Conservation (phyloP, 257 asterid species). For the Solanum sparsipilum region DNA sequence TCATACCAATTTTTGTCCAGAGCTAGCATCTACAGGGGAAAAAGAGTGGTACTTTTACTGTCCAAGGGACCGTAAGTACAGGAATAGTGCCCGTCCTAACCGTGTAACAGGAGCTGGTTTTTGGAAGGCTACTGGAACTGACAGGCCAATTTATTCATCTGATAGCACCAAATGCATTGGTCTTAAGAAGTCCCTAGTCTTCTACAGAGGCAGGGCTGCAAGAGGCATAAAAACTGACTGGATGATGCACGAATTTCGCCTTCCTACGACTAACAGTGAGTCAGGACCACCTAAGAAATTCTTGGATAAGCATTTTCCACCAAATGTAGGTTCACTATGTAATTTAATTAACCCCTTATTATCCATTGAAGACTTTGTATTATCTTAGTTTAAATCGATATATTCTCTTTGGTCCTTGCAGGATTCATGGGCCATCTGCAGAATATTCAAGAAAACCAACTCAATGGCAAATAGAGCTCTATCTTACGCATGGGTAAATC, state of each 20-base stretch:
- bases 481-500: slow-evolving; percentile 52
- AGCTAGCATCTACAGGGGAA: slow-evolving; percentile 66
- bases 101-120: slow-evolving; percentile 90
- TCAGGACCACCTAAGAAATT: slow-evolving; percentile 30
- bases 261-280: slow-evolving; percentile 41
- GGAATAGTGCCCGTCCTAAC: slow-evolving; percentile 78
- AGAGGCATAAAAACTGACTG: slow-evolving; percentile 86
- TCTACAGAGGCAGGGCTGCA: slow-evolving; percentile 93
- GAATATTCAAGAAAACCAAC: slow-evolving; percentile 87
- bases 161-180: slow-evolving; percentile 77
- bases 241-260: slow-evolving; percentile 97
- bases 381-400: neutral
- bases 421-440: slow-evolving; percentile 97
- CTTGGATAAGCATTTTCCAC: slow-evolving; percentile 50
- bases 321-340: slow-evolving; percentile 34
- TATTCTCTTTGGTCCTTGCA: slow-evolving; percentile 10
- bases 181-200: slow-evolving; percentile 77
- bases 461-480: slow-evolving; percentile 56
- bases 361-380: neutral
- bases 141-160: slow-evolving; percentile 71
- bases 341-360: neutral
- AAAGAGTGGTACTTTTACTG: slow-evolving; percentile 91
- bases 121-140: slow-evolving; percentile 95
- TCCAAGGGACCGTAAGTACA: slow-evolving; percentile 81
- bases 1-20: slow-evolving; percentile 8